phyloP scores from a whole-genome alignment of 169 alveolate genomes.

The Miamiensis avidus region DNA sequence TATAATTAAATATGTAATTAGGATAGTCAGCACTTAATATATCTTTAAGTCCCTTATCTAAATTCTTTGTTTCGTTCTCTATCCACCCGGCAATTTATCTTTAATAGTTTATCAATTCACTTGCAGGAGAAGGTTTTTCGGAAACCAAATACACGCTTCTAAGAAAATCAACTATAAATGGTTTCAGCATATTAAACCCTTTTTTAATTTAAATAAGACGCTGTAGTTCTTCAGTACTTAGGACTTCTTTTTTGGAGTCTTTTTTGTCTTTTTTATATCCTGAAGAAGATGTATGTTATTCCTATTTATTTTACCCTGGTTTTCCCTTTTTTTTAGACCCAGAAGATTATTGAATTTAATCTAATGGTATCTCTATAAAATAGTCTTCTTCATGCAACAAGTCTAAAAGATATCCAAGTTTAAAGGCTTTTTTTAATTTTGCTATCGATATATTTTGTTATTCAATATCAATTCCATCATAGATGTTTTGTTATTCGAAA shows the following conservation, averaged over 20 bases:
- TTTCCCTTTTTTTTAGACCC: background rate
- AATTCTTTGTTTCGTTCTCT: constrained; percentile 6
- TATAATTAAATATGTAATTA: background rate
- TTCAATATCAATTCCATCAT: background rate
- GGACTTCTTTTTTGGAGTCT: no score
- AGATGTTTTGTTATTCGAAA: background rate
- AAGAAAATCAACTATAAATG: constrained; percentile 1
- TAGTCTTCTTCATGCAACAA: background rate
- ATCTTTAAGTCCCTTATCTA: background rate
- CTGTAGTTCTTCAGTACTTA: no score
- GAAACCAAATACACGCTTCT: background rate
- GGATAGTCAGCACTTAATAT: background rate
- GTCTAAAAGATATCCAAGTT: background rate
- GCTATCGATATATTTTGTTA: background rate
- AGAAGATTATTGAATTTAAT: background rate
- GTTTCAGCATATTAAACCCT: constrained; percentile 6
- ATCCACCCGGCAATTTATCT: background rate
- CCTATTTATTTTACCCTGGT: background rate
- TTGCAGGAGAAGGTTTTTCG: constrained; percentile 1
- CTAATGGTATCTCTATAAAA: background rate
- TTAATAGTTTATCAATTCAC: constrained; percentile 1
- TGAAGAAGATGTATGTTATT: background rate
- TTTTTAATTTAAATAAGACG: background rate
- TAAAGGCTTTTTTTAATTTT: constrained; percentile 2
- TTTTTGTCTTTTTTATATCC: background rate